Base-by-base conservation (phyloP, 176 grass and related monocot species). In the Triticum urartu region DNA sequence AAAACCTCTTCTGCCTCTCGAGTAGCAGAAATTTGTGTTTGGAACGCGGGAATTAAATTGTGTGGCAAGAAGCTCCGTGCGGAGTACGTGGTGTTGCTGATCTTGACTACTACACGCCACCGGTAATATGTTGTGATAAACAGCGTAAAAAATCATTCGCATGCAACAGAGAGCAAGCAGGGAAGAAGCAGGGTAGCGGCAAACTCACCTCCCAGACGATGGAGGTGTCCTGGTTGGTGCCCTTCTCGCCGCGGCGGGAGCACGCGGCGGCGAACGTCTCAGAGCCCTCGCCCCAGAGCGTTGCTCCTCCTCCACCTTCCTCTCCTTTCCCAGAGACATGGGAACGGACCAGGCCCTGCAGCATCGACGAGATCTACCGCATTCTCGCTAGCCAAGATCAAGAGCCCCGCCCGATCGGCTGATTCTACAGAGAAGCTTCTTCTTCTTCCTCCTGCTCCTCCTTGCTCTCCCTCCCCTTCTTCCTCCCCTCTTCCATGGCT, bases 201-300 rank as follows among this genome's bases (percentile, higher is more conserved):
- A 38, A 1, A 64, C 67, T 67, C 47, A 92, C 97, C 97, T 99
- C 90, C 90, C 89, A 99, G 47, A 99, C 97, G 85, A 99, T 88
- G 85, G 88, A 90, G 85, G 94, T 86, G 78, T 96, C 97, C 88
- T 99, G 97, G 71, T 96, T 99, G 87, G 71, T 70, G 40, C 97
- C 97, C 86, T 99, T 99, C 88, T 99, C 93, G 83, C 97, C 97
- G 75, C 93, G 89, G 26, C 88, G 86, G 21, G 97, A 93, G 89
- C 88, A 92, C 24, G 90, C 97, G 72, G 97, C 91, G 20, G 89
- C 92, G 39, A 96, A 93, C 22, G 79, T 89, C n/a, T 85, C 91
- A 1, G 97, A 99, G 12, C 85, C 87, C 54, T 87, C 68, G 79
- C 90, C 85, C 43, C 86, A 65, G 30, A 95, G 36, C 61, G 90